These are phyloP conservation scores for Ottelia alismoides DNA, from an alignment of 106 monocot genomes.

Conservation along the genomic window DNA sequence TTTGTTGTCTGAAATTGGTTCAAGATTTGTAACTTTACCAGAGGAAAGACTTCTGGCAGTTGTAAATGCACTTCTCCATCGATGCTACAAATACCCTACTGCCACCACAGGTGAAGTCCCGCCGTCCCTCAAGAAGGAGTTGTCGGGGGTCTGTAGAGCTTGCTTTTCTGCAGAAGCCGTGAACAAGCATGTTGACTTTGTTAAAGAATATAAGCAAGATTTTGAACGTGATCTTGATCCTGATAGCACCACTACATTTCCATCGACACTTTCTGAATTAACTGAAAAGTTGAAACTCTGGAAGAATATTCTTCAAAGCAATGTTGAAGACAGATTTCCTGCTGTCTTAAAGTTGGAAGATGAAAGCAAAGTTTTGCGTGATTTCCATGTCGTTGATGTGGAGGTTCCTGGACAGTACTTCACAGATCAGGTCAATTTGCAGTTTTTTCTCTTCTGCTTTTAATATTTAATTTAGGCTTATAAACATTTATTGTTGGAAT, in stretches of 20 bases:
- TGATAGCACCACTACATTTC: conserved; percentile 84
- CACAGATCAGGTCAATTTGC: conserved; percentile 67
- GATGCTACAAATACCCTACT: conserved; percentile 98
- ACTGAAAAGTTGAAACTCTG: conserved; percentile 90
- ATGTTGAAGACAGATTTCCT: conserved; percentile 97
- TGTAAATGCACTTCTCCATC: conserved; percentile 94
- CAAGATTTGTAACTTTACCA: conserved; percentile 97
- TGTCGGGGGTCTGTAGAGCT: conserved; percentile 92
- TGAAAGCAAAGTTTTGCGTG: conserved; percentile 87
- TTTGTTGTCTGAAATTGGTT: conserved; percentile 95
- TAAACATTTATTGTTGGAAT: no score
- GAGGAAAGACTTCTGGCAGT: conserved; percentile 97
- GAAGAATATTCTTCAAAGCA: conserved; percentile 98
- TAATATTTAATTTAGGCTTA: neutral
- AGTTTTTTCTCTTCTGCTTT: neutral
- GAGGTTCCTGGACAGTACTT: conserved; percentile 98
- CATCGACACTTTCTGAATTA: conserved; percentile 66
- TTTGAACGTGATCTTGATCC: conserved; percentile 98
- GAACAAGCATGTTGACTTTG: conserved; percentile 98
- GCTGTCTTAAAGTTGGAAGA: conserved; percentile 93
- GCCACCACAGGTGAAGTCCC: conserved; percentile 97
- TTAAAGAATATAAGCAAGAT: conserved; percentile 91
- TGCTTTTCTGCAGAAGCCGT: conserved; percentile 97
- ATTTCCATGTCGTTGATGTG: conserved; percentile 97
- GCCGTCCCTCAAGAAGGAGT: conserved; percentile 88